These are phyloP conservation scores for Chrysophaeum taylorii DNA, from an alignment of 352 stramenopile species.

Conservation along the genomic window DNA sequence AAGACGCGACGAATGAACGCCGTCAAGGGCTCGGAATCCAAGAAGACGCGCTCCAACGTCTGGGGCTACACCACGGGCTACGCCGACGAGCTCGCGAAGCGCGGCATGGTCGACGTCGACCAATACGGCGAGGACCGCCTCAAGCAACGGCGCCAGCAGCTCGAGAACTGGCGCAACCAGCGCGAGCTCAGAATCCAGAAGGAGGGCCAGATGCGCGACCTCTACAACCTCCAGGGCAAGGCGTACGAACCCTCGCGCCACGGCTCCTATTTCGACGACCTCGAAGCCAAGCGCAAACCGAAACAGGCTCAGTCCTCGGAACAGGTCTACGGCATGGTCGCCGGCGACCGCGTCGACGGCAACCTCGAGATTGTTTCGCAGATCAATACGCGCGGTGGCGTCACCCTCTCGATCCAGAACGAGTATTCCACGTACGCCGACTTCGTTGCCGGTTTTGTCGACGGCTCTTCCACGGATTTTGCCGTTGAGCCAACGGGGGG, in stretches of 20 bases:
- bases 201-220: conserved; percentile 19
- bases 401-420: neutral
- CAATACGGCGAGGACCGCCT: conserved; percentile 29
- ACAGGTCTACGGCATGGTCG: neutral
- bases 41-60: conserved; percentile 27
- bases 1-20: conserved; percentile 9
- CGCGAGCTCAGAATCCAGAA: conserved; percentile 27
- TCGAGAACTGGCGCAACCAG: conserved; percentile 35
- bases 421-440: neutral
- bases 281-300: neutral
- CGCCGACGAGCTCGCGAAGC: conserved; percentile 29
- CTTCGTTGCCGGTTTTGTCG: conserved; percentile 5
- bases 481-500: neutral
- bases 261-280: neutral
- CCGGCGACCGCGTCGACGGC: neutral
- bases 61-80: conserved; percentile 31
- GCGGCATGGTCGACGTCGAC: conserved; percentile 30
- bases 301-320: neutral
- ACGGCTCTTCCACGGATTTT: neutral
- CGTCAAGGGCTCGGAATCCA: conserved; percentile 29
- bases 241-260: neutral
- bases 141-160: conserved; percentile 26
- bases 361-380: neutral
- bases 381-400: neutral
- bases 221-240: conserved; percentile 22